A percentile compares a stretch with the other conserved stretches of the same genome.
These are phyloP conservation scores for Xanthoconium separans DNA, from an alignment of 1,284 basidiomycete genomes.

Conservation along the genomic window DNA sequence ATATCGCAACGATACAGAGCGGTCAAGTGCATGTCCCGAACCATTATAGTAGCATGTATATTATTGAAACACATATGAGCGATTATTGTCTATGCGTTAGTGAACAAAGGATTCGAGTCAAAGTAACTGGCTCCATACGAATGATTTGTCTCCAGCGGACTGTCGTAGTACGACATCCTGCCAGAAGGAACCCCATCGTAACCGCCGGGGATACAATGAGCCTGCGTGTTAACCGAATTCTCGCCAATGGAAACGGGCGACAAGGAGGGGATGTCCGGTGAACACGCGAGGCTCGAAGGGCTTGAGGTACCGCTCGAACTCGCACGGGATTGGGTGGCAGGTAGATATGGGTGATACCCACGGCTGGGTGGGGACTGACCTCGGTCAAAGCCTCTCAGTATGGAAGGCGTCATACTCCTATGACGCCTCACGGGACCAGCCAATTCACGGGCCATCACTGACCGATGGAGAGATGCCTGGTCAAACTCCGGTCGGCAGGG, in stretches of 20 bases:
- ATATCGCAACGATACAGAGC: conserved; percentile 28
- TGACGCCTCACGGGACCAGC: conserved; percentile 65
- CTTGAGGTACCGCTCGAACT: conserved; percentile 31
- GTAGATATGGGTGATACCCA: conserved; percentile 31
- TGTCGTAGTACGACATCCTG: conserved; percentile 30
- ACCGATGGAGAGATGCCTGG: conserved; percentile 21
- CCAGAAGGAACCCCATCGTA: conserved; percentile 28
- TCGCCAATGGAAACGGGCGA: conserved; percentile 24
- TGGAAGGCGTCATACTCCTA: conserved; percentile 71
- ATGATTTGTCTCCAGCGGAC: conserved; percentile 25
- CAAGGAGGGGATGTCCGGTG: conserved; percentile 28
- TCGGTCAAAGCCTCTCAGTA: conserved; percentile 40
- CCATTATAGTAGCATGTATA: conserved; percentile 21
- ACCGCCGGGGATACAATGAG: conserved; percentile 24
- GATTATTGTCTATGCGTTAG: conserved; percentile 22
- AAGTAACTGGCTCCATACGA: conserved; percentile 23
- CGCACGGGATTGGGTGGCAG: conserved; percentile 26
- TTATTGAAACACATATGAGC: conserved; percentile 12
- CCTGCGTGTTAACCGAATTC: conserved; percentile 6
- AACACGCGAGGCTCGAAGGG: conserved; percentile 28
- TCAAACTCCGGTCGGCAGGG: conserved; percentile 68
- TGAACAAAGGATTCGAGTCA: conserved; percentile 27
- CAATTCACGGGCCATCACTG: conserved; percentile 28
- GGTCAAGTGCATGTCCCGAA: conserved; percentile 12
- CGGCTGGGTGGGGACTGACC: conserved; percentile 29